Evolutionary conservation across 2,329 filamentous ascomycete species (phyloP), one percentile per base, ranked within the genome.

Genomic region (Colletotrichum lentis): DNA sequence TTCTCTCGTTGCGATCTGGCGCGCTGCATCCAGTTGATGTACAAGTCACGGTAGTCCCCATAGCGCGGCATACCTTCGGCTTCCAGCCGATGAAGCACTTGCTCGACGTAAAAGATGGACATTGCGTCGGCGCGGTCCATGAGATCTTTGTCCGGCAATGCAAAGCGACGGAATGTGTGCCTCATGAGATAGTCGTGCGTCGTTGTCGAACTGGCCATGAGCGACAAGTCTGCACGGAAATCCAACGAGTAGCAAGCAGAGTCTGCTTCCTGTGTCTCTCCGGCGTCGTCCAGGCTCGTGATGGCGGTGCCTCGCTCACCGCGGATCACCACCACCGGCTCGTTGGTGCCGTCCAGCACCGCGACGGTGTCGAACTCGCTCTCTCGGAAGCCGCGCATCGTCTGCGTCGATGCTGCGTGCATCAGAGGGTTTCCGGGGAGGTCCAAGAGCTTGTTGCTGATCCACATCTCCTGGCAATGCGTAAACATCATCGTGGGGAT

Each of bases 401-500:
- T 66, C 24, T 66, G 49, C 11, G 49, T 49, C 5, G 60, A 37
- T 16, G 39, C 53, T 6, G 50, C 57, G 2, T 16, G 35, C 22
- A 66, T 14, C 3, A 2, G n/a, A 0, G 57, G 63, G 24, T 56
- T 66, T 3, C 58, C 57, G 3, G n/a, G 47, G 0, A 37, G 16
- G 20, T 20, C 41, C 39, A 64, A 47, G 14, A 60, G 56, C 37
- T 53, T 41, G 2, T 64, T 47, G 0, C 54, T 60, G 0, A 64
- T 22, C 62, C 62, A 64, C 37, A 60, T 14, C 39, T 60, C 31
- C 16, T 35, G 27, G 11, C 59, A n/a, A 22, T 66, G 63, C 2
- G 63, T 49, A 14, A 66, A 66, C 63, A 66, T 55, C 57, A 66
- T 66, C 1, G 63, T 62, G 3, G 63, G 63, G 12, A 66, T 47